Base-by-base conservation (phyloP, 176 grass and related monocot species). In the Aegilops umbellulata region DNA sequence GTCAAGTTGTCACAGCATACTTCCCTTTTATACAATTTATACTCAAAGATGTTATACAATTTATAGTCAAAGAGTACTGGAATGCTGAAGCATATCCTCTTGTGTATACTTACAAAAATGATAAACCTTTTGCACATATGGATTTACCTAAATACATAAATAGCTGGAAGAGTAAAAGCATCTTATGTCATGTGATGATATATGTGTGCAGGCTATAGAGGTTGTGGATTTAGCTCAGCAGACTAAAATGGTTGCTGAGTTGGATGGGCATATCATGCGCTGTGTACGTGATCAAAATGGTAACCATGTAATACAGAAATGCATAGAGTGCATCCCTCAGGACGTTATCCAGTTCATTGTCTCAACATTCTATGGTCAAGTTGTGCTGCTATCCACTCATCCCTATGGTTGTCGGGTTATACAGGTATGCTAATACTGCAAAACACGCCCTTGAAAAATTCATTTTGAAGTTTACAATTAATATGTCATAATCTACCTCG, bases 211-310 rank as follows among this genome's bases (percentile, higher is more conserved):
- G 93, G 90, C 93, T 65, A 95, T 95, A 80, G 93, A 95, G 76
- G 93, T 95, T 2, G 94, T 96, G 86, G 91, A 85, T 83, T 88
- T 96, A 79, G 89, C 91, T 67, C 91, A 90, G 55, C 92, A 96
- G 82, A 93, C 80, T 78, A 91, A 92, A 77, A 90, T 96, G 91
- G 94, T 93, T 78, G 83, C 44, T 26, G 94, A 96, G 79, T 76
- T 96, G 30, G 94, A 96, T 77, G 91, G 94, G 22, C 89, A 94
- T 84, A 80, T 96, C 76, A 93, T 94, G 89, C 91, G 89, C 30
- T 96, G 94, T 84, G 94, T 96, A 57, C 94, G 91, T 69, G 94
- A 96, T 96, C 94, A 96, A 88, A 93, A 96, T 90, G 94, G 94
- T 82, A 96, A 93, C 79, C 94, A 96, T 84, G 94, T 96, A n/a